A percentile compares a stretch with the other conserved stretches of the same genome.
These are phyloP conservation scores for Andalucia godoyi DNA, from an alignment of 78 protist genomes.

Conservation along the genomic window DNA sequence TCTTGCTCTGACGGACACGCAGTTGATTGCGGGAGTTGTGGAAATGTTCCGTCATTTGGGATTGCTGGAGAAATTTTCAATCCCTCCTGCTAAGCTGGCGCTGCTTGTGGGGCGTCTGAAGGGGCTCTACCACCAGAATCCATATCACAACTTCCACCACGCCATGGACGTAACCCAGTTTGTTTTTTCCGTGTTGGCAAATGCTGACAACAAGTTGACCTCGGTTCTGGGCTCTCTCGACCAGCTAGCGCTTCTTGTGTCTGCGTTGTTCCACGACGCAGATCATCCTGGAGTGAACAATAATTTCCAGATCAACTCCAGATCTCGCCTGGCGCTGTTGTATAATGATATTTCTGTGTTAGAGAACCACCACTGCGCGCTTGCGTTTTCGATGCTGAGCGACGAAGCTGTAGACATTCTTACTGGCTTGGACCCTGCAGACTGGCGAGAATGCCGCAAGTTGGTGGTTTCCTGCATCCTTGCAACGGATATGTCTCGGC, in stretches of 20 bases:
- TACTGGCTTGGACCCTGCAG: background rate
- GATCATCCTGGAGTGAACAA: slow-evolving; percentile 80
- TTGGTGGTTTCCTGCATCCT: slow-evolving; percentile 14
- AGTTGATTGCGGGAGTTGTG: background rate
- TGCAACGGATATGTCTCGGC: slow-evolving; percentile 50
- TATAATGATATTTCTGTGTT: slow-evolving; percentile 65
- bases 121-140: slow-evolving; percentile 2
- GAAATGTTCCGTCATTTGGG: slow-evolving; percentile 1
- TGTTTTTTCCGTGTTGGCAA: slow-evolving; percentile 8
- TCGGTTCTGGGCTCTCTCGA: slow-evolving; percentile 42
- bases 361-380: slow-evolving; percentile 73
- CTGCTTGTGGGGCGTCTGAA: background rate
- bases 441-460: background rate
- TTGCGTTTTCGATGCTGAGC: slow-evolving; percentile 47
- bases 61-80: background rate
- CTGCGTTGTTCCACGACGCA: slow-evolving; percentile 67
- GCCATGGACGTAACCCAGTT: slow-evolving; percentile 73
- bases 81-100: background rate
- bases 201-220: background rate
- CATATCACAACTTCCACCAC: slow-evolving; percentile 78
- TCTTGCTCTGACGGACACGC: no score
- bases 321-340: slow-evolving; percentile 40
- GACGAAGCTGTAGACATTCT: slow-evolving; percentile 48
- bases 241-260: slow-evolving; percentile 41
- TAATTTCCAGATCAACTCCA: slow-evolving; percentile 45